Base-by-base conservation (phyloP, 139 green algal genomes). In the Pleodorina starrii region DNA sequence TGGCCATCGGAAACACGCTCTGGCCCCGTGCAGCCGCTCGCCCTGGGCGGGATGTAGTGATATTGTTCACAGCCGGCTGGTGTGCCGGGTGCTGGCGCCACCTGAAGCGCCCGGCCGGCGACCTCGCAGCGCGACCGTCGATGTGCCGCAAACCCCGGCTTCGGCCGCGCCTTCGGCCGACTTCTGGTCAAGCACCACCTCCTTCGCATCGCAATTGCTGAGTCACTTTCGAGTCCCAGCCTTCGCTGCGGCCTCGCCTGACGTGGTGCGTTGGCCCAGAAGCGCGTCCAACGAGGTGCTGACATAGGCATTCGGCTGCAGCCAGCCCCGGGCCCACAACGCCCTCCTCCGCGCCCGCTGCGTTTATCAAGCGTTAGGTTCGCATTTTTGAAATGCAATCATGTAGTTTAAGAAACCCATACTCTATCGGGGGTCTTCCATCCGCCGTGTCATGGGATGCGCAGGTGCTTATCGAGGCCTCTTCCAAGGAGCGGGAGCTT, bases 391-490 rank as follows among this genome's bases (percentile, higher is more conserved):
- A 59, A 43, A 57, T 25, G 2, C 4, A 57, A 36, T 57, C 44
- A 42, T 63, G 11, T 43, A 40, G 10, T 9, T 29, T 66, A 36
- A 44, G 9, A 21, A 29, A 12, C 38, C 12, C 12, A 6, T 10
- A 10, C 11, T 71, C 5, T 19, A 12, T 14, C 19, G 29, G 51
- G 29, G 46, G 6, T 44, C 12, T 46, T 66, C 23, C 10, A 9
- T 36, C 32, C n/a, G n/a, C n/a, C n/a, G n/a, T n/a, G n/a, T n/a
- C n/a, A n/a, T n/a, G n/a, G n/a, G n/a, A n/a, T n/a, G 12, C 44
- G 46, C 60, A 90, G 86, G 60, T 90, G 10, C 59, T 90, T 10
- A 75, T 59, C 17, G 86, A 90, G 77, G 86, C 86, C 36, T 71
- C 38, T n/a, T 72, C 10, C 23, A 90, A 79, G 74, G 86, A 86